Evolutionary conservation across 139 green algal genomes (phyloP).

Genomic region (Coelastrella sp.): DNA sequence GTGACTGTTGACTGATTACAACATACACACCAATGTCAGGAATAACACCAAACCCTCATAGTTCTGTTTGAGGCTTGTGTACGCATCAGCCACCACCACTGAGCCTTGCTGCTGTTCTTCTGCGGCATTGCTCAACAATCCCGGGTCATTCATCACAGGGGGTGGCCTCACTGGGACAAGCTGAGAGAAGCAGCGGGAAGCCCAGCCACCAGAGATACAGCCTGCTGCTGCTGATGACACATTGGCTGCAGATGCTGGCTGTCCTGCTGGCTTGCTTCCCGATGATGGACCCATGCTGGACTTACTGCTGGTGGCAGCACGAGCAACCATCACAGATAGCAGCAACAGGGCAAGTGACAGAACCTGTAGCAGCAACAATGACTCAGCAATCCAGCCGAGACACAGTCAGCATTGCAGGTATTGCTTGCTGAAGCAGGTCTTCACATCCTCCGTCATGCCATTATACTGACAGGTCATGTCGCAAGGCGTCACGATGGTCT

Average conservation of each 20-base stretch:
- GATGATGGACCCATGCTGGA: not conserved
- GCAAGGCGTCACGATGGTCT: too few relatives aligned
- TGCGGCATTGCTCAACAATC: not conserved
- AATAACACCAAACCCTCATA: constrained; percentile 43
- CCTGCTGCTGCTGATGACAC: constrained; percentile 9
- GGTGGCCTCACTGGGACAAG: not conserved
- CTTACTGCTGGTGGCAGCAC: not conserved
- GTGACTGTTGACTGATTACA: not conserved
- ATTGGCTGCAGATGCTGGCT: not conserved
- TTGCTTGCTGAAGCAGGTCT: too few relatives aligned
- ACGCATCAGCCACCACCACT: constrained; percentile 43
- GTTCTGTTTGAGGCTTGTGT: constrained; percentile 52
- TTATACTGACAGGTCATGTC: too few relatives aligned
- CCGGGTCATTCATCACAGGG: not conserved
- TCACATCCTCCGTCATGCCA: too few relatives aligned
- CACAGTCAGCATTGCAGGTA: too few relatives aligned
- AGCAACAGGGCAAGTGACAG: constrained; percentile 32
- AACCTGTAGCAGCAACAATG: constrained; percentile 33
- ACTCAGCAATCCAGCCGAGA: too few relatives aligned
- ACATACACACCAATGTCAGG: constrained; percentile 33
- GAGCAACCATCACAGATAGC: not conserved
- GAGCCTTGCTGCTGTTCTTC: not conserved
- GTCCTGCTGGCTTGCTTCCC: not conserved
- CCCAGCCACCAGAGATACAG: not conserved
- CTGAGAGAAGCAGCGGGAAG: not conserved